Evolutionary conservation across 2,329 filamentous ascomycete species (phyloP), one percentile per base, ranked within the genome.

Genomic region (Fusarium musae): DNA sequence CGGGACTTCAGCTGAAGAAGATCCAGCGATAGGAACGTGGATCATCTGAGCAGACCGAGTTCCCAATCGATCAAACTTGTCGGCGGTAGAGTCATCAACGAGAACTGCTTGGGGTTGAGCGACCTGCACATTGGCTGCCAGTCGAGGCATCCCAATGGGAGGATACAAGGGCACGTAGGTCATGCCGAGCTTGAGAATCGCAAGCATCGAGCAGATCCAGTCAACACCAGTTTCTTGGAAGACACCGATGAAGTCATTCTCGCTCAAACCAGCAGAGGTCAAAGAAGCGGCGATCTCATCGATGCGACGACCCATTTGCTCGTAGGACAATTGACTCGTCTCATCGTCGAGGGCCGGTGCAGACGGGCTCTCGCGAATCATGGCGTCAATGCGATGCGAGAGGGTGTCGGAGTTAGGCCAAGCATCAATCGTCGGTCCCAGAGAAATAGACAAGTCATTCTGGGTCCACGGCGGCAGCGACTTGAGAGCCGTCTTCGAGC

Each of bases 141-240:
- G 34, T n/a, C 66, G 63, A 8, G 56, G 39, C 5, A 61, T 54
- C 3, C 54, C 54, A 1, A 49, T 61, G n/a, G 54, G 52, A 8
- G 63, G 42, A 46, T 69, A 59, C n/a, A 69, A 37, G 1, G 66
- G 66, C 26, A 69, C 56, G 19, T 69, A 69, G n/a, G 54, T 57
- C 40, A 54, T 59, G 7, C 66, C 62, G 1, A 66, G 30, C 19
- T 59, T 60, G 9, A 69, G 36, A 2, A 69, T 66, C 26, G 66
- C 66, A 4, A 69, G 50, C 34, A 69, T 43, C 4, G 62, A 69
- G 12, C 43, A 59, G 36, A 63, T 43, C 62, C 62, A 69, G 39
- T 62, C 32, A 2, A 62, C 32, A 2, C 54, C 40, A 9, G 62
- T 46, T 23, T 62, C 37, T 23, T 69, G 66, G 17, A 61, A 69